These are phyloP conservation scores for Thymus quinquecostatus DNA, from an alignment of 257 asterid species.

Conservation along the genomic window DNA sequence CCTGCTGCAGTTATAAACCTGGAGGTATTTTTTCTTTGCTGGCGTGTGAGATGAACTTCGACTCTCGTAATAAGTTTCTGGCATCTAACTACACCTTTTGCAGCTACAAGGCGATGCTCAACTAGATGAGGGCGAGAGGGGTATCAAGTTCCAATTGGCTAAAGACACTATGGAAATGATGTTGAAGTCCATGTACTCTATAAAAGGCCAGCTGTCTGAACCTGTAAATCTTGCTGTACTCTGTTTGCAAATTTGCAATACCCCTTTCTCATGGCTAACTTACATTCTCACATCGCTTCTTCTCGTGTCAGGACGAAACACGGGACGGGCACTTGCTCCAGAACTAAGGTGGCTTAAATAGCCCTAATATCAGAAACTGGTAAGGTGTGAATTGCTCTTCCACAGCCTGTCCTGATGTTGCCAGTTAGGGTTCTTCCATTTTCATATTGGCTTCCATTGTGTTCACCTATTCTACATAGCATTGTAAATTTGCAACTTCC, in stretches of 20 bases:
- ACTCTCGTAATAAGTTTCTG: slow-evolving; percentile 17
- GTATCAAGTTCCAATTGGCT: slow-evolving; percentile 52
- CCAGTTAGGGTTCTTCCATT: slow-evolving; percentile 15
- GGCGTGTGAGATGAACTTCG: neutral
- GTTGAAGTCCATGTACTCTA: slow-evolving; percentile 64
- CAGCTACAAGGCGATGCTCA: slow-evolving; percentile 51
- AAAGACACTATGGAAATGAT: slow-evolving; percentile 64
- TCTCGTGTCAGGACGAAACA: slow-evolving; percentile 45
- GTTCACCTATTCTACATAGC: too few species aligned
- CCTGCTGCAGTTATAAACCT: slow-evolving; percentile 50
- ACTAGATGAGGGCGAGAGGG: slow-evolving; percentile 39
- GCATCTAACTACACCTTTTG: slow-evolving; percentile 16
- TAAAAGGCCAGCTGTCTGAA: slow-evolving; percentile 46
- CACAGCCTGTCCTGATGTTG: neutral
- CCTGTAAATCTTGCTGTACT: slow-evolving; percentile 38
- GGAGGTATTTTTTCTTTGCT: slow-evolving; percentile 34
- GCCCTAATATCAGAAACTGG: slow-evolving; percentile 16
- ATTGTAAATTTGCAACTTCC: too few species aligned
- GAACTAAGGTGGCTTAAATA: slow-evolving; percentile 28
- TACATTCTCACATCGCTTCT: slow-evolving; percentile 9
- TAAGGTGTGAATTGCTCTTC: slow-evolving; percentile 20
- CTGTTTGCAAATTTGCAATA: neutral
- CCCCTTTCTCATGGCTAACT: neutral
- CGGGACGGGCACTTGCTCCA: slow-evolving; percentile 17
- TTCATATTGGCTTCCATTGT: neutral